These are phyloP conservation scores for Cadophora sp. DNA, from an alignment of 2,329 filamentous ascomycete genomes.

Conservation along the genomic window DNA sequence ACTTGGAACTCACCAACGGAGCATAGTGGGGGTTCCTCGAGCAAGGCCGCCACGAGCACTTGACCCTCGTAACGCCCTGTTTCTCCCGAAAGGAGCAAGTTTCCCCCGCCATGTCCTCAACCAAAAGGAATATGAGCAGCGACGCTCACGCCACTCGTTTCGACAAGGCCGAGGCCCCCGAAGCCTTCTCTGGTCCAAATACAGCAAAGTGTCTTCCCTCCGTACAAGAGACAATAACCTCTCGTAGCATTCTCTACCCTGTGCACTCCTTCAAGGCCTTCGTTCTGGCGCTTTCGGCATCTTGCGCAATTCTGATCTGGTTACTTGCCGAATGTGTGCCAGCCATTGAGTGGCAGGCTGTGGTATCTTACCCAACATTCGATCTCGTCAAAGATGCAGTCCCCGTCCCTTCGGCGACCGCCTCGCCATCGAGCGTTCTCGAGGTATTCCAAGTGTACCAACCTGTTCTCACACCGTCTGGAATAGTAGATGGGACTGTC, in stretches of 20 bases:
- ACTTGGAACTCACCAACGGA: conserved; percentile 38
- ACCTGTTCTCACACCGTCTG: conserved; percentile 63
- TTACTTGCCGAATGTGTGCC: conserved; percentile 22
- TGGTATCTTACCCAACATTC: conserved; percentile 15
- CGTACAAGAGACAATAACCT: background rate
- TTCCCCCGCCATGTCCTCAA: background rate
- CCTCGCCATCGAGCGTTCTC: conserved; percentile 47
- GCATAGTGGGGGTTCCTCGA: background rate
- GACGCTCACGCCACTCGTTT: conserved; percentile 1
- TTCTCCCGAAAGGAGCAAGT: background rate
- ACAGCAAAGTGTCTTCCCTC: background rate
- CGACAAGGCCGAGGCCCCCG: background rate
- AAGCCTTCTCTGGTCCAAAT: background rate
- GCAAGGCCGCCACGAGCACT: background rate
- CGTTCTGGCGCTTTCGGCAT: conserved; percentile 15
- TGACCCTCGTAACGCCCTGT: background rate
- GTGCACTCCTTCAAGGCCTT: conserved; percentile 9
- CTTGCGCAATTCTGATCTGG: conserved; percentile 24
- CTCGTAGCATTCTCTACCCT: conserved; percentile 3
- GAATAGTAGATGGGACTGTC: conserved; percentile 48
- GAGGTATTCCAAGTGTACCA: conserved; percentile 74
- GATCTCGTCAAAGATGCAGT: conserved; percentile 37
- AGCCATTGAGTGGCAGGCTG: background rate
- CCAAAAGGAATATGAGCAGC: background rate
- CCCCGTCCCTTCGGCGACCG: conserved; percentile 32